These are phyloP conservation scores for Avena atlantica DNA, from an alignment of 176 grass and related monocot species.

Conservation along the genomic window DNA sequence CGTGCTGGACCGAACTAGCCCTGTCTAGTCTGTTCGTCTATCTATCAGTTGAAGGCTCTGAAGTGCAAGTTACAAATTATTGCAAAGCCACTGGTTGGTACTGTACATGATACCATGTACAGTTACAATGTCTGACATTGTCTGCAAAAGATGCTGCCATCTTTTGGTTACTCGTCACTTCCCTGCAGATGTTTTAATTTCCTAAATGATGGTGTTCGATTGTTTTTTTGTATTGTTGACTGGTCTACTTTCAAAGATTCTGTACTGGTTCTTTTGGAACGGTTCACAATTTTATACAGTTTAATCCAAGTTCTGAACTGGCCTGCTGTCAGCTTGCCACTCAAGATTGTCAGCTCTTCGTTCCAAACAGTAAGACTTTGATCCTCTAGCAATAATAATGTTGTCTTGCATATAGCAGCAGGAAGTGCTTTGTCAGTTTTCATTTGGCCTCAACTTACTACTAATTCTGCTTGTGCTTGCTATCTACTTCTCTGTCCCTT, in stretches of 20 bases:
- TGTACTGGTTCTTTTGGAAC: background rate
- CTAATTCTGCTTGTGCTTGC: conserved; percentile 20
- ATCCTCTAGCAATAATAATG: conserved; percentile 12
- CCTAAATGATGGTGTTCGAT: background rate
- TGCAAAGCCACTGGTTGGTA: background rate
- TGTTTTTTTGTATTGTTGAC: background rate
- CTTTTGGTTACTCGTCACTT: conserved; percentile 5
- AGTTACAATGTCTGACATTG: conserved; percentile 14
- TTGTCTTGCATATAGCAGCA: conserved; percentile 17
- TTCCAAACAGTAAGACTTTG: background rate
- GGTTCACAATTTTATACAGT: background rate
- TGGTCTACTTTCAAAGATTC: background rate
- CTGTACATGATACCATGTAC: conserved; percentile 6
- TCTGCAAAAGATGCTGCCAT: conserved; percentile 30
- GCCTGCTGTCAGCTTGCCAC: background rate
- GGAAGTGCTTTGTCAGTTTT: conserved; percentile 30
- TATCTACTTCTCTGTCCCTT: background rate
- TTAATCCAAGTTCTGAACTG: background rate
- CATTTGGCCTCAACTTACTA: conserved; percentile 4
- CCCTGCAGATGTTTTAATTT: conserved; percentile 8
- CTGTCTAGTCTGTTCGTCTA: conserved; percentile 17
- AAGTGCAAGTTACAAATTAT: conserved; percentile 20
- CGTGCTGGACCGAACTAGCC: conserved; percentile 27
- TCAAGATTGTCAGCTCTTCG: conserved; percentile 17
- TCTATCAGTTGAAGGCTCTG: conserved; percentile 25